Base-by-base conservation (phyloP, 108 stramenopile genomes). In the Cyclotella atomus region DNA sequence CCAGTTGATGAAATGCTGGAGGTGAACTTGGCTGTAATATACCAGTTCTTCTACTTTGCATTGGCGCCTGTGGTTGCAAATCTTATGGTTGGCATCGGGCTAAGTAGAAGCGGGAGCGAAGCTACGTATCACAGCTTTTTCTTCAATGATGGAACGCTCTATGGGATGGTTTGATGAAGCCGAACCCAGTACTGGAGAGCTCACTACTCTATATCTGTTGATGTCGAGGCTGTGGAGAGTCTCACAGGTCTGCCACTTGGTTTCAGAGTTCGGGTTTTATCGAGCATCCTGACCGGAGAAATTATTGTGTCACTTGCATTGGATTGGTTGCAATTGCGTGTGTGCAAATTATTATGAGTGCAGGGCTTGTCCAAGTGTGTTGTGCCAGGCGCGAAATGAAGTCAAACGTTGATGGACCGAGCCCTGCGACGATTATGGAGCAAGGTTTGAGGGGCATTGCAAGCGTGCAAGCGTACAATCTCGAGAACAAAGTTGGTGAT, bases 381-480 rank as follows among this genome's bases (percentile, higher is more conserved):
- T 81, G 69, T 32, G 21, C 43, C 28, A 76, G 41, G 25, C 54
- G 38, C 30, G 65, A 34, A 64, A 14, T 55, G 14, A 38, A 27
- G 29, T 23, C 41, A n/a, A 32, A 24, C 3, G 17, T 3, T 33
- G 19, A 44, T 2, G 80, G 75, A 2, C 59, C 53, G 10, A 76
- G 75, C 3, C 75, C 80, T 0, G 35, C 80, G 0, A 81, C 80
- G 4, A 76, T 81, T 8, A 55, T 81, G 64, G 80, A 81, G 36
- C 71, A 74, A 46, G 80, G 73, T 4, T 59, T 79, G 14, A 36
- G 70, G 19, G 70, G 73, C n/a, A 79, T 79, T 12, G 10, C 73
- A 28, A 53, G 87, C 16, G 78, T 79, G 12, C 86, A 85, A 46
- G 81, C 87, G 50, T 87, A 87, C 53, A 77, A 74, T 46, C 63